Evolutionary conservation across 176 grass and related monocot genomes (phyloP).

Genomic region (Stipa capillata): DNA sequence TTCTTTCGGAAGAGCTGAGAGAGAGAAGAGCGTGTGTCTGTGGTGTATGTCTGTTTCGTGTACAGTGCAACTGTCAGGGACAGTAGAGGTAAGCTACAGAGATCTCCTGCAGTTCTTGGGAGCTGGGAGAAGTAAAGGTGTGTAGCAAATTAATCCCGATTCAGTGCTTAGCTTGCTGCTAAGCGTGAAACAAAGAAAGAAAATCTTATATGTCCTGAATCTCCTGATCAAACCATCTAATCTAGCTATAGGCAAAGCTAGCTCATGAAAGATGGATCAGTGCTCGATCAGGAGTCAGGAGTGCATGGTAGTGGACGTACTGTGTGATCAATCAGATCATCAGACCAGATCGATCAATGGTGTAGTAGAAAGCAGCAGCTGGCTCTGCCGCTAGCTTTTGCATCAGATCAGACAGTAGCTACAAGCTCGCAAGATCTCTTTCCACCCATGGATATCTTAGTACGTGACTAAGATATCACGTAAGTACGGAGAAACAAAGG

Average conservation of each 20-base stretch:
- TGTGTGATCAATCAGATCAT: not conserved
- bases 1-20: not conserved
- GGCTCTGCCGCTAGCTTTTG: not conserved
- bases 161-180: not conserved
- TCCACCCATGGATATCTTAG: not conserved
- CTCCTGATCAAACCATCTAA: not conserved
- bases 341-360: not conserved
- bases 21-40: constrained; percentile 12
- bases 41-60: not conserved
- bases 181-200: not conserved
- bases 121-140: constrained; percentile 4
- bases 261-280: not conserved
- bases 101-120: constrained; percentile 27
- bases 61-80: constrained; percentile 25
- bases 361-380: not conserved
- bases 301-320: constrained; percentile 6
- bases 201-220: not conserved
- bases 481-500: not conserved
- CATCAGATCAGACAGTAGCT: constrained; percentile 6
- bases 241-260: constrained; percentile 1
- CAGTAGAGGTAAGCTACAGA: constrained; percentile 40
- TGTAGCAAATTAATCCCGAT: not conserved
- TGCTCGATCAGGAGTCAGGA: not conserved
- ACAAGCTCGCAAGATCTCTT: not conserved
- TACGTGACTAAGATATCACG: not conserved